These are phyloP conservation scores for carrot (Daucus carota) DNA, from an alignment of 129 eudicot genomes.

Conservation along the genomic window DNA sequence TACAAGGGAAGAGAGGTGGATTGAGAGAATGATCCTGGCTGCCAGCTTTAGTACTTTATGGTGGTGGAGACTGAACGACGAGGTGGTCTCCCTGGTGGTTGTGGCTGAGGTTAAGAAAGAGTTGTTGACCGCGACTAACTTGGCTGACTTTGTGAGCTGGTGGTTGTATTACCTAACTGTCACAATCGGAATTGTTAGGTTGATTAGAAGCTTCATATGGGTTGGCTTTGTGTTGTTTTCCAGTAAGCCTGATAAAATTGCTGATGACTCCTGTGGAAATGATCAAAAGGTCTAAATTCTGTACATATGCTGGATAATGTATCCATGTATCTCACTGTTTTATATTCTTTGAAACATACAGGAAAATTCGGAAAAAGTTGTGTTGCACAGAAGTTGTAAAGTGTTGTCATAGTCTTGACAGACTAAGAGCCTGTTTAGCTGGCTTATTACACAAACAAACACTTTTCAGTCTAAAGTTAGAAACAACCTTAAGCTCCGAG, in stretches of 20 bases:
- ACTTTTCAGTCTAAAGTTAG: no score
- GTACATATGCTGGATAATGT: background rate
- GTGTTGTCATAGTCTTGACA: no score
- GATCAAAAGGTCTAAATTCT: constrained; percentile 28
- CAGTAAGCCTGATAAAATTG: constrained; percentile 21
- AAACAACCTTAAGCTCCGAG: no score
- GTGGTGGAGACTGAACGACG: constrained; percentile 90
- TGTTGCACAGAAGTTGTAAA: no score
- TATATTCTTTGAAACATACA: no score
- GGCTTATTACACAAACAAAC: no score
- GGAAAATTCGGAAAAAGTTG: background rate
- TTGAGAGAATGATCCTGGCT: constrained; percentile 68
- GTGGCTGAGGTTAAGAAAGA: constrained; percentile 59
- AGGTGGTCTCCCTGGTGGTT: constrained; percentile 70
- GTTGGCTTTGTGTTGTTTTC: constrained; percentile 27
- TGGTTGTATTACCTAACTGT: constrained; percentile 79
- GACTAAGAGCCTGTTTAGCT: no score
- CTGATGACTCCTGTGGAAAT: constrained; percentile 8
- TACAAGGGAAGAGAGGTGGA: constrained; percentile 46
- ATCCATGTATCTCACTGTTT: background rate
- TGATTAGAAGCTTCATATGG: constrained; percentile 53
- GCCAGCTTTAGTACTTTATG: constrained; percentile 58
- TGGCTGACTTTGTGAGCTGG: constrained; percentile 61
- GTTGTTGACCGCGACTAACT: constrained; percentile 26
- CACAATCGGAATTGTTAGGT: constrained; percentile 56